Percentiles rank a stretch among this genome's conserved stretches.
Conservation (phyloP, 1,139 yeast species). For the Schwanniomyces etchellsii region DNA sequence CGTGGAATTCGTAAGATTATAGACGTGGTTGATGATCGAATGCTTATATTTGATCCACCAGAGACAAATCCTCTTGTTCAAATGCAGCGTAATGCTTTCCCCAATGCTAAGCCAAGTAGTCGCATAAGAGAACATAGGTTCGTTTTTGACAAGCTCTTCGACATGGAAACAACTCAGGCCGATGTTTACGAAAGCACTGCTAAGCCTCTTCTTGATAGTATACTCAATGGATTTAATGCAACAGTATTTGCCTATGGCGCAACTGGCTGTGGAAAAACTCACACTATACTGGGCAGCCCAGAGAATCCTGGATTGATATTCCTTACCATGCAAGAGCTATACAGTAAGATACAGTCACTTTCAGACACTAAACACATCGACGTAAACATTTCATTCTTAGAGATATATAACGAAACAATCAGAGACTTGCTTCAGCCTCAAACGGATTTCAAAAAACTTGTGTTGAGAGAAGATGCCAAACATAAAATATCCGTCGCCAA, state of each 20-base stretch:
- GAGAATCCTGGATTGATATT: constrained; percentile 77
- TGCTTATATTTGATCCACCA: constrained; percentile 88
- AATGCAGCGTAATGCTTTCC: constrained; percentile 56
- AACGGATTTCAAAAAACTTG: constrained; percentile 38
- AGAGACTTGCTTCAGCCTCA: constrained; percentile 67
- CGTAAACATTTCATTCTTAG: constrained; percentile 68
- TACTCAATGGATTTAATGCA: constrained; percentile 80
- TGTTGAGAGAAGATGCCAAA: constrained; percentile 67
- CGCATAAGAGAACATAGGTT: constrained; percentile 72
- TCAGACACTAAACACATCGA: constrained; percentile 55
- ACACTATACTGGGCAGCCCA: constrained; percentile 76
- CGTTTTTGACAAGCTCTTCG: constrained; percentile 78
- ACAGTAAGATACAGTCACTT: constrained; percentile 49
- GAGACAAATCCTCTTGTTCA: constrained; percentile 62
- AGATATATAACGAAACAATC: constrained; percentile 86
- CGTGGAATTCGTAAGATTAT: constrained; percentile 65
- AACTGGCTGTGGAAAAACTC: constrained; percentile 98
- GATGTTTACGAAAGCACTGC: constrained; percentile 68
- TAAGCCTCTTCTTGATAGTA: constrained; percentile 64
- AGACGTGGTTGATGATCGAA: constrained; percentile 79
- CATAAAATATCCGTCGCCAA: constrained; percentile 71
- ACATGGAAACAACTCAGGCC: constrained; percentile 54
- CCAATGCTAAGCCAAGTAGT: constrained; percentile 29
- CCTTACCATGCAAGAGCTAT: constrained; percentile 72
- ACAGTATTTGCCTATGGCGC: constrained; percentile 98